Base-by-base conservation (phyloP, 345 rosid species). In the Balakata baccata region DNA sequence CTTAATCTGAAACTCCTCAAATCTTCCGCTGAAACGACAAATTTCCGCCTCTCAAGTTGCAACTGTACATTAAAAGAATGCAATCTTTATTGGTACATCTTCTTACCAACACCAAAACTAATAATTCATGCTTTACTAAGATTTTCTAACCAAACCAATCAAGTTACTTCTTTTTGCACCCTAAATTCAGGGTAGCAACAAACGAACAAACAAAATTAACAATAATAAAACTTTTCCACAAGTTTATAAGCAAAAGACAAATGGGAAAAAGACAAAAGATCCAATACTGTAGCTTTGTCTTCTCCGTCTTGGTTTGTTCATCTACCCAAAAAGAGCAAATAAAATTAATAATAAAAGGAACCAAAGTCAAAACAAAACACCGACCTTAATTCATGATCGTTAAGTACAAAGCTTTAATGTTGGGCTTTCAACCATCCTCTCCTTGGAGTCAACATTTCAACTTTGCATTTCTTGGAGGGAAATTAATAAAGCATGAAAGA, bases 221-320 rank as follows among this genome's bases (percentile, higher is more conserved):
- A 51, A 58, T 39, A 38, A 16, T 22, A 64, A 53, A 18, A 29
- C 1, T 61, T 4, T 4, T 37, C 43, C 69, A 22, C 16, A 5
- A 58, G 77, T 57, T 22, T 49, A 25, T 20, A 25, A 68, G 65
- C 29, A 73, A 17, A 68, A 51, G 71, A 20, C 64, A 61, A 10
- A 64, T 72, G 58, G 58, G 46, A 71, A 69, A 53, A 57, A 5
- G 6, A 1, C 51, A 65, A 74, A 72, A 22, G 50, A 57, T 16
- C 64, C 75, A 68, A 68, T 8, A n/a, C 37, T 10, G 20, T 20
- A 63, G 58, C 83, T 63, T 81, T 62, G 89, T 52, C 68, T 62
- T 78, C 69, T 82, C 87, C 90, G 87, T 69, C 86, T 37, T 73
- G 66, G 89, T 85, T 88, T 39, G 90, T 77, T 85, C 87, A 88